phyloP scores from a whole-genome alignment of 176 grass and related monocot genomes.

The Sorghum bicolor region Sorghum_bicolor_NCBIv3 NC_012877.2:47687501-47688000 shows the following conservation, averaged over 20 bases:
- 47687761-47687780: constrained; percentile 78
- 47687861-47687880: constrained; percentile 91
- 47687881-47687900: constrained; percentile 71
- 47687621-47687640: constrained; percentile 76
- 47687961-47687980: constrained; percentile 5
- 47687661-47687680: constrained; percentile 88
- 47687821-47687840: constrained; percentile 66
- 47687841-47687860: constrained; percentile 61
- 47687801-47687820: constrained; percentile 85
- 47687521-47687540: constrained; percentile 78
- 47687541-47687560: constrained; percentile 65
- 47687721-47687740: constrained; percentile 78
- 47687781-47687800: constrained; percentile 90
- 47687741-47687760: constrained; percentile 69
- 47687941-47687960: background rate
- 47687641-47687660: constrained; percentile 83
- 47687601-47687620: constrained; percentile 46
- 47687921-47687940: constrained; percentile 69
- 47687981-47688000: background rate
- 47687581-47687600: constrained; percentile 65
- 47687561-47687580: constrained; percentile 74
- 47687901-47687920: constrained; percentile 44
- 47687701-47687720: constrained; percentile 75
- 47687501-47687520: constrained; percentile 86
- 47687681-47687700: constrained; percentile 77